Conservation (phyloP, 169 alveolate genomes). For the Plasmodium cynomolgi region DNA sequence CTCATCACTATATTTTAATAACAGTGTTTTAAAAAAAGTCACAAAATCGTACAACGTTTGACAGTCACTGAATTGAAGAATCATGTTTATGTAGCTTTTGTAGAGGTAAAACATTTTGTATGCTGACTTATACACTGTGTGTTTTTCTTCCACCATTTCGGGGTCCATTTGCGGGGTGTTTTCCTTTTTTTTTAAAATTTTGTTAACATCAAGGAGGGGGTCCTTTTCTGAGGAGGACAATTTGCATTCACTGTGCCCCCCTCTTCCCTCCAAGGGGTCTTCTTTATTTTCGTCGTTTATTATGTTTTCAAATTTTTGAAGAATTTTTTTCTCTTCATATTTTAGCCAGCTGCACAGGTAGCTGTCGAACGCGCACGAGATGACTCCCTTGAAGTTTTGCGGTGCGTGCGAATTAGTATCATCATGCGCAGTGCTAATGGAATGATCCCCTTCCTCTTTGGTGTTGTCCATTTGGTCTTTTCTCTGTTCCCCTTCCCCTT, state of each 20-base stretch:
- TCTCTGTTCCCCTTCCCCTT: neutral
- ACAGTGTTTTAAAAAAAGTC: constrained; percentile 44
- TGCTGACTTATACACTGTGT: constrained; percentile 58
- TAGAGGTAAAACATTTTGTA: constrained; percentile 62
- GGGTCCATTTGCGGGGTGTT: neutral
- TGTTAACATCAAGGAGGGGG: neutral
- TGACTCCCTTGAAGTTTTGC: constrained; percentile 40
- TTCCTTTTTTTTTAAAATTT: constrained; percentile 23
- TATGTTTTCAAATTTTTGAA: constrained; percentile 37
- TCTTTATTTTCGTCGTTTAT: constrained; percentile 50
- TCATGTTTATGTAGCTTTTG: constrained; percentile 65
- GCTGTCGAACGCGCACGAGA: constrained; percentile 66
- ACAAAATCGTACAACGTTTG: constrained; percentile 69
- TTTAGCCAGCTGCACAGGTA: constrained; percentile 69
- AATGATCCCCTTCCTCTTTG: neutral
- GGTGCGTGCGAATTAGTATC: neutral
- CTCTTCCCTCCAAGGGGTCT: neutral
- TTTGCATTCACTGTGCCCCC: neutral
- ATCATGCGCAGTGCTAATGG: neutral
- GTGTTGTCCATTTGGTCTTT: too few relatives aligned
- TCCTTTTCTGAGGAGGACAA: neutral
- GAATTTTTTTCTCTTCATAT: constrained; percentile 65
- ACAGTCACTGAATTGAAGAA: constrained; percentile 47
- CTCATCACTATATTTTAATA: constrained; percentile 50
- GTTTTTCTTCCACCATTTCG: constrained; percentile 8